These are phyloP conservation scores for Hyaloperonospora arabidopsidis DNA, from an alignment of 352 stramenopile genomes.

Conservation along the genomic window DNA sequence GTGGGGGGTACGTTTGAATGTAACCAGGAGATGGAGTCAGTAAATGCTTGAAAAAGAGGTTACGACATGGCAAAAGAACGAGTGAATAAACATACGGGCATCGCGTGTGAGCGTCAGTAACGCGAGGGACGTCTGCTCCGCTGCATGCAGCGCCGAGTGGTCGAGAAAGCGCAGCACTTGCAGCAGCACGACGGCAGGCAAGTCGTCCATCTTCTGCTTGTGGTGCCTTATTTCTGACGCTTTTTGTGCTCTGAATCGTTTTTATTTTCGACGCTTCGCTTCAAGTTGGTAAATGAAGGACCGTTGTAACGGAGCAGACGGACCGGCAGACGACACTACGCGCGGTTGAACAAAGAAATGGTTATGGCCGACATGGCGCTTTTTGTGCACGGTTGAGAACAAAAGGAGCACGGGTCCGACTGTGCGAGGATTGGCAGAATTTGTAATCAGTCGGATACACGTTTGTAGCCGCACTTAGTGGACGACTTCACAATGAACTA, in stretches of 20 bases:
- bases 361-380: too few relatives aligned
- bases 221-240: not conserved
- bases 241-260: conserved; percentile 6
- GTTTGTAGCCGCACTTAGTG: too few relatives aligned
- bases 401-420: too few relatives aligned
- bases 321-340: not conserved
- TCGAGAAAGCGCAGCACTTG: conserved; percentile 52
- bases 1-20: too few relatives aligned
- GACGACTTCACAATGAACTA: too few relatives aligned
- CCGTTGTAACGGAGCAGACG: conserved; percentile 2
- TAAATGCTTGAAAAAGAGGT: not conserved
- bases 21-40: not conserved
- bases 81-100: conserved; percentile 24
- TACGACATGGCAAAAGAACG: not conserved
- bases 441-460: too few relatives aligned
- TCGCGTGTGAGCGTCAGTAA: conserved; percentile 33
- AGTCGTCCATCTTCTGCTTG: conserved; percentile 29
- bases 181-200: conserved; percentile 42
- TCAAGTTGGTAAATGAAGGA: conserved; percentile 32
- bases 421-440: too few relatives aligned
- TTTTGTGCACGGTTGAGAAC: too few relatives aligned
- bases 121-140: conserved; percentile 33
- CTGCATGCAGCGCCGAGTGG: conserved; percentile 42
- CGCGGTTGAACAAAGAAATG: not conserved
- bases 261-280: conserved; percentile 10